Evolutionary conservation across 169 alveolate genomes (phyloP).

Genomic region (Plasmodium gallinaceum): DNA sequence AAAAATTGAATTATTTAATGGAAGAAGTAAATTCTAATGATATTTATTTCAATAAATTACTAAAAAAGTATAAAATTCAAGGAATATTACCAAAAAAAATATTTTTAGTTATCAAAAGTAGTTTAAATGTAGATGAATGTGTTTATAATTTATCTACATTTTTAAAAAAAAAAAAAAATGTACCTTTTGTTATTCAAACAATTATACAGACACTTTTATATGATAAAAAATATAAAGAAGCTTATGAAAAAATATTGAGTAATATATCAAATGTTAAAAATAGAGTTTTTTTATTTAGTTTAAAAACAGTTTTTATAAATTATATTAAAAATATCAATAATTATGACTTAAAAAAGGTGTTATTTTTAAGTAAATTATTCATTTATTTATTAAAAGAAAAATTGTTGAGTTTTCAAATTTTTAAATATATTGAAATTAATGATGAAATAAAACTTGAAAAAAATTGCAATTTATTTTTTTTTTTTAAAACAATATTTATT

Average conservation of each 20-base stretch:
- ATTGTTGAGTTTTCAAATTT: constrained; percentile 46
- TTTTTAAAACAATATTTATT: constrained; percentile 64
- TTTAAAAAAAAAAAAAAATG: constrained; percentile 65
- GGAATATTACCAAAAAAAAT: constrained; percentile 72
- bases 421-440: constrained; percentile 45
- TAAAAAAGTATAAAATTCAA: constrained; percentile 65
- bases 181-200: constrained; percentile 71
- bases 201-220: constrained; percentile 53
- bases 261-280: constrained; percentile 40
- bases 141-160: constrained; percentile 49
- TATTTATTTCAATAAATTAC: constrained; percentile 21
- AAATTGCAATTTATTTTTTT: constrained; percentile 31
- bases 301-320: constrained; percentile 73
- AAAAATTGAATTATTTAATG: constrained; percentile 39
- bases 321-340: constrained; percentile 61
- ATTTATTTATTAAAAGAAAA: constrained; percentile 47
- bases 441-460: background rate
- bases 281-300: constrained; percentile 65
- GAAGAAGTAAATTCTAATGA: constrained; percentile 43
- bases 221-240: constrained; percentile 65
- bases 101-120: constrained; percentile 52
- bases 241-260: constrained; percentile 42
- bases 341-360: constrained; percentile 52
- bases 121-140: constrained; percentile 73
- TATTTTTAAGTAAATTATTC: constrained; percentile 59